These are phyloP conservation scores for Lecanicillium sp. DNA, from an alignment of 2,329 filamentous ascomycete species.

Conservation along the genomic window DNA sequence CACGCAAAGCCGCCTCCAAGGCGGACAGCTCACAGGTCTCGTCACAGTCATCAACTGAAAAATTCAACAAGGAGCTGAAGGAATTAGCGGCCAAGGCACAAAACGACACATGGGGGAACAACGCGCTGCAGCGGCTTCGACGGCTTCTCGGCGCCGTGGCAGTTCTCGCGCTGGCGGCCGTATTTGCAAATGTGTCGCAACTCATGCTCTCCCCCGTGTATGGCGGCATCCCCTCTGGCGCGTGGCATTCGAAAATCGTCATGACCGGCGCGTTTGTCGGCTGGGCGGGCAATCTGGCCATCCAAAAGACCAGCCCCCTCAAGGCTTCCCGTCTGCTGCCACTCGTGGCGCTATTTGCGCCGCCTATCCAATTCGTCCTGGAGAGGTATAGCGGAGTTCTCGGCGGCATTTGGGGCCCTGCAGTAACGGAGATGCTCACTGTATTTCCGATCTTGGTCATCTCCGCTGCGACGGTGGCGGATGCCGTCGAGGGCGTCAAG, in stretches of 20 bases:
- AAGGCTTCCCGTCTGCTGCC: conserved; percentile 52
- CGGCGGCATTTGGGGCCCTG: conserved; percentile 64
- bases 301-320: conserved; percentile 28
- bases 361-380: conserved; percentile 64
- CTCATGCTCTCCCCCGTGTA: conserved; percentile 80
- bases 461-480: conserved; percentile 56
- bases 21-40: neutral
- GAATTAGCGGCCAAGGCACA: conserved; percentile 37
- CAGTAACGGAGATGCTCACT: conserved; percentile 66
- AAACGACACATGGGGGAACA: conserved; percentile 22
- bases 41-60: too few species aligned
- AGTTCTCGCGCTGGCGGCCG: conserved; percentile 34
- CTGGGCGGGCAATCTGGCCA: conserved; percentile 57
- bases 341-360: conserved; percentile 67
- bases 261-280: conserved; percentile 62
- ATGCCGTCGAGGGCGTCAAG: conserved; percentile 55
- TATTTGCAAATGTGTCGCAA: conserved; percentile 64
- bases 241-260: conserved; percentile 63
- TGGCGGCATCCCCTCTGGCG: conserved; percentile 69
- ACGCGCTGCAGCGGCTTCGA: conserved; percentile 26
- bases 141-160: conserved; percentile 27
- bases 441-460: conserved; percentile 61
- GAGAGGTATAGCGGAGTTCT: conserved; percentile 58
- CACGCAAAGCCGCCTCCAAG: conserved; percentile 11
- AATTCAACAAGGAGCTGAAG: conserved; percentile 46